Conservation (phyloP, 2,329 filamentous ascomycete genomes). For the Emericellopsis atlantica region DNA sequence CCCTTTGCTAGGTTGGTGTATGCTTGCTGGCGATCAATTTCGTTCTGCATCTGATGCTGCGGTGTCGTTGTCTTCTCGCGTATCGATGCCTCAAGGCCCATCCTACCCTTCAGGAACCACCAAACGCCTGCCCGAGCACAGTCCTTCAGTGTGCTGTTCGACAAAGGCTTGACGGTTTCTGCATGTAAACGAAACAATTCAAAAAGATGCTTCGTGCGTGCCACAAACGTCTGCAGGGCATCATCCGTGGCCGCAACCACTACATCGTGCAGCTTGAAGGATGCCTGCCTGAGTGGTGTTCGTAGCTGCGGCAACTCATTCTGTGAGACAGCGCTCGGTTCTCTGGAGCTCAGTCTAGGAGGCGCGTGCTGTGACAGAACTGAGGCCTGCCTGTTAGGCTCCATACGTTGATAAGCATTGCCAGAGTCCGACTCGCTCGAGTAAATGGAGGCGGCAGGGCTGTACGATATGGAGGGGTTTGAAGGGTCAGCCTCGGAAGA, state of each 20-base stretch:
- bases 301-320: not conserved
- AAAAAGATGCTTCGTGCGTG: conserved; percentile 59
- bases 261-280: conserved; percentile 28
- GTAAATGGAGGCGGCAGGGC: conserved; percentile 24
- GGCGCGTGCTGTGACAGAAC: not conserved
- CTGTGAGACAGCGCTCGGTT: not conserved
- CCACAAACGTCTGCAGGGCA: conserved; percentile 57
- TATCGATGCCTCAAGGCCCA: conserved; percentile 60
- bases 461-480: conserved; percentile 21
- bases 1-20: conserved; percentile 78
- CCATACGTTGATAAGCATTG: no score
- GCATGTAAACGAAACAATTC: conserved; percentile 68
- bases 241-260: conserved; percentile 41
- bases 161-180: conserved; percentile 56
- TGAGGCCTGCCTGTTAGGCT: no score
- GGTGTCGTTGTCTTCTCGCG: conserved; percentile 43
- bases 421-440: conserved; percentile 13
- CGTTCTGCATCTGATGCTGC: conserved; percentile 38
- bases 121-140: conserved; percentile 65
- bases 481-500: conserved; percentile 14
- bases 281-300: conserved; percentile 10
- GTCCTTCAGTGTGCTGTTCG: conserved; percentile 48
- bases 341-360: not conserved
- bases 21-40: conserved; percentile 56
- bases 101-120: conserved; percentile 82